phyloP scores from a whole-genome alignment of 2,329 filamentous ascomycete genomes.

The Colletotrichum aenigma region DNA sequence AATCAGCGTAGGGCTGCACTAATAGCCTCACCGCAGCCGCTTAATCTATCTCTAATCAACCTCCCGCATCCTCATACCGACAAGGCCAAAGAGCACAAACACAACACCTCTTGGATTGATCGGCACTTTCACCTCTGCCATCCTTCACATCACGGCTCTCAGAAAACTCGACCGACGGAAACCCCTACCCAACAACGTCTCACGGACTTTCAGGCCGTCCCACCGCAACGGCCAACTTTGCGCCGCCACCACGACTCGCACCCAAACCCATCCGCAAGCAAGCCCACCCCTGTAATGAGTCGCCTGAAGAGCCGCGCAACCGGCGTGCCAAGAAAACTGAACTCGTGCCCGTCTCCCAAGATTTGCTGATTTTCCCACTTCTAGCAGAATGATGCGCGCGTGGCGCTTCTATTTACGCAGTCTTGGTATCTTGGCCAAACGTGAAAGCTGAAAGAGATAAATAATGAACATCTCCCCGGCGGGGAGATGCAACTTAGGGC shows the following conservation, averaged over 20 bases:
- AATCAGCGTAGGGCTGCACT: not conserved
- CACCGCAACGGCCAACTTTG: not conserved
- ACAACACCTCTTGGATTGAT: not conserved
- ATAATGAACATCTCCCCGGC: not conserved
- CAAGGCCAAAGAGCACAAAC: not conserved
- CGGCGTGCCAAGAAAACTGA: not conserved
- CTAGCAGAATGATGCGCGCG: not conserved
- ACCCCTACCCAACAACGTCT: not conserved
- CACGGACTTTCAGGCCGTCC: not conserved
- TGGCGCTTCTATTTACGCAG: not conserved
- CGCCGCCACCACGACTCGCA: not conserved
- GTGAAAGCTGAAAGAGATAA: not conserved
- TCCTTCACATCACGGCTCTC: not conserved
- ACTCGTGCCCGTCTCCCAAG: not conserved
- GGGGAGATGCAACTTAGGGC: not conserved
- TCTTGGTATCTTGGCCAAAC: conserved; percentile 7
- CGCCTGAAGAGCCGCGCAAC: not conserved
- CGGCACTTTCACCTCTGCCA: not conserved
- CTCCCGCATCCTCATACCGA: not conserved
- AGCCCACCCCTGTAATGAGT: not conserved
- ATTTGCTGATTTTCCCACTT: not conserved
- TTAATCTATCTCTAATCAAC: not conserved
- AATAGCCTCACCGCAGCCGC: not conserved
- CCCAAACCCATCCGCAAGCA: not conserved
- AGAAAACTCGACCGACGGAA: not conserved